Evolutionary conservation across 2,329 filamentous ascomycete genomes (phyloP).

Genomic region (Cercospora brassicicola): DNA sequence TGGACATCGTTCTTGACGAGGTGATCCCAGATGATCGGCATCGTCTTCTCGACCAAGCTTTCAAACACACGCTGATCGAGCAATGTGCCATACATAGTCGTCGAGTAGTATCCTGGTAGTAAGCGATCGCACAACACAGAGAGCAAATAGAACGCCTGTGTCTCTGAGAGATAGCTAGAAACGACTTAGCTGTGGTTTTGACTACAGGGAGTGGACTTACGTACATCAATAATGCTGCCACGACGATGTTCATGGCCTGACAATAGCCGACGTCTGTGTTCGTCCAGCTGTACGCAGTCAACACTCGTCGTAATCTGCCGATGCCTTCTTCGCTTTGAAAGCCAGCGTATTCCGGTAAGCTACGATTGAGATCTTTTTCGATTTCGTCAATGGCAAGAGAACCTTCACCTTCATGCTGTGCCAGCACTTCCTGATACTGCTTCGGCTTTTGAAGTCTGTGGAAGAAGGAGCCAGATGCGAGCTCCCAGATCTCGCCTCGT

Average conservation of each 20-base stretch:
- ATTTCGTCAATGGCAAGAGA: slow-evolving; percentile 98
- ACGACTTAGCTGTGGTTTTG: slow-evolving; percentile 28
- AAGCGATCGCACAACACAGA: slow-evolving; percentile 89
- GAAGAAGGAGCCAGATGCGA: slow-evolving; percentile 88
- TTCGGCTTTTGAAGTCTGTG: slow-evolving; percentile 82
- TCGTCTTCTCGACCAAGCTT: slow-evolving; percentile 95
- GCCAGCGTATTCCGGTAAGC: slow-evolving; percentile 92
- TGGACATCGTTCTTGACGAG: slow-evolving; percentile 96
- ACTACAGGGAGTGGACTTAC: slow-evolving; percentile 34
- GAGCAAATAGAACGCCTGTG: slow-evolving; percentile 91
- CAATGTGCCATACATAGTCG: slow-evolving; percentile 97
- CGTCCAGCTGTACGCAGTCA: slow-evolving; percentile 97
- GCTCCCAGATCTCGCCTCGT: slow-evolving; percentile 92
- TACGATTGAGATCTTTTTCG: slow-evolving; percentile 95
- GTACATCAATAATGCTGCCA: slow-evolving; percentile 89
- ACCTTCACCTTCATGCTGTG: slow-evolving; percentile 78
- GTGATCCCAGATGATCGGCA: slow-evolving; percentile 98
- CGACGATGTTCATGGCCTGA: slow-evolving; percentile 99
- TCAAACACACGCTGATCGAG: slow-evolving; percentile 97
- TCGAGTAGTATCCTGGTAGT: slow-evolving; percentile 95
- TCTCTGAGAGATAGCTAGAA: slow-evolving; percentile 83
- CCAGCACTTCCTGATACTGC: slow-evolving; percentile 78
- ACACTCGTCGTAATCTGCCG: slow-evolving; percentile 78
- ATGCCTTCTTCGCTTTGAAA: slow-evolving; percentile 98
- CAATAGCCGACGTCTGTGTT: slow-evolving; percentile 96